Percentiles rank a stretch among this genome's conserved stretches.
phyloP scores from a whole-genome alignment of 1,139 yeast genomes.

The Wickerhamiella infanticola region DNA sequence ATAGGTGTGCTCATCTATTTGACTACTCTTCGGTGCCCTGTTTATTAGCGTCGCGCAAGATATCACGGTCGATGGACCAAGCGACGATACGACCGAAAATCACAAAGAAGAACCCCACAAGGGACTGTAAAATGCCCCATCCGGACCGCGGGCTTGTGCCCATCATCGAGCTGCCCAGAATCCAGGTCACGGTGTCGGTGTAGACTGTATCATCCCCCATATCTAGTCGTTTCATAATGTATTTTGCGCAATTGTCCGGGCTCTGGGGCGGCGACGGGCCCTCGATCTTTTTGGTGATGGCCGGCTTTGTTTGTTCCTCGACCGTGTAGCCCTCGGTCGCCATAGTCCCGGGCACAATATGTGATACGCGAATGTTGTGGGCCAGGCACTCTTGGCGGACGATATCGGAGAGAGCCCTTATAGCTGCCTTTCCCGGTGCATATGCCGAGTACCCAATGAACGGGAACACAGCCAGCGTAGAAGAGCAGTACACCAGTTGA shows the following conservation, averaged over 20 bases:
- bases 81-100: conserved; percentile 51
- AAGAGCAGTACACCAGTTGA: conserved; percentile 63
- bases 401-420: conserved; percentile 56
- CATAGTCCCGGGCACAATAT: conserved; percentile 80
- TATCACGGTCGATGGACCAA: conserved; percentile 39
- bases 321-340: conserved; percentile 71
- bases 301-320: conserved; percentile 78
- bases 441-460: conserved; percentile 85
- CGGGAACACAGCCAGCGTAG: conserved; percentile 70
- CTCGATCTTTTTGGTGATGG: conserved; percentile 65
- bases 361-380: conserved; percentile 37
- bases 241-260: conserved; percentile 49
- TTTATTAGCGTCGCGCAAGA: conserved; percentile 32
- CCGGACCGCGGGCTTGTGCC: conserved; percentile 57
- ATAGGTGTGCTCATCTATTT: conserved; percentile 7
- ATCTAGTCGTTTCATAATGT: conserved; percentile 40
- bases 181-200: conserved; percentile 81
- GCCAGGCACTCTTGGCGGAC: conserved; percentile 69
- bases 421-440: conserved; percentile 77
- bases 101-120: conserved; percentile 33
- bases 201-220: conserved; percentile 60
- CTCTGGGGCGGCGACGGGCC: conserved; percentile 66
- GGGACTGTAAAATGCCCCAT: conserved; percentile 28
- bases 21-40: not conserved
- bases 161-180: conserved; percentile 48